Conservation (phyloP, 1,139 yeast species). For the Pichia terricola region DNA sequence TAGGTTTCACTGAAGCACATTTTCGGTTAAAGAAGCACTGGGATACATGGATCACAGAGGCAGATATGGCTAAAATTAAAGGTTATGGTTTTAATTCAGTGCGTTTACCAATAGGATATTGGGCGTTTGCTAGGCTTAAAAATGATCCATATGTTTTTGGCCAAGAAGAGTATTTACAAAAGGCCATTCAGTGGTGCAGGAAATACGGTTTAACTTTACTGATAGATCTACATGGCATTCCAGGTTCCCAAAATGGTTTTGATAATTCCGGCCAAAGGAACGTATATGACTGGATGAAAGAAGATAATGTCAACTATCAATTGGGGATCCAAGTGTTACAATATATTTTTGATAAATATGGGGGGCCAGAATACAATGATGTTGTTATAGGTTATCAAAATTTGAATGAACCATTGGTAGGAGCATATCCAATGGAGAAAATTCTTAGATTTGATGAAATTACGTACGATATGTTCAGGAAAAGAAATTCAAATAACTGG, state of each 20-base stretch:
- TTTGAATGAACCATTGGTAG: slow-evolving; percentile 84
- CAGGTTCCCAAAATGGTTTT: slow-evolving; percentile 65
- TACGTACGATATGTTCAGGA: slow-evolving; percentile 36
- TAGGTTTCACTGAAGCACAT: slow-evolving; percentile 55
- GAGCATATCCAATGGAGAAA: slow-evolving; percentile 47
- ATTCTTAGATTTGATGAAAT: slow-evolving; percentile 47
- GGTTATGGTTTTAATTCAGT: slow-evolving; percentile 71
- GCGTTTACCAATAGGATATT: slow-evolving; percentile 89
- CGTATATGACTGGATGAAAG: slow-evolving; percentile 37
- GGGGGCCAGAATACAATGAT: slow-evolving; percentile 52
- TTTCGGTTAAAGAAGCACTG: slow-evolving; percentile 58
- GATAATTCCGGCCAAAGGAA: slow-evolving; percentile 56
- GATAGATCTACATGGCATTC: slow-evolving; percentile 60
- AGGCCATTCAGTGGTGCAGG: slow-evolving; percentile 47
- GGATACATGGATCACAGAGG: slow-evolving; percentile 68
- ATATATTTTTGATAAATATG: slow-evolving; percentile 51
- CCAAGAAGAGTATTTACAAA: slow-evolving; percentile 61
- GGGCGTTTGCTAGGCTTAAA: slow-evolving; percentile 68
- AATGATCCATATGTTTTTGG: slow-evolving; percentile 87
- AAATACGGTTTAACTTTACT: slow-evolving; percentile 42
- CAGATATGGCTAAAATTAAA: slow-evolving; percentile 57
- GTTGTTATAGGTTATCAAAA: slow-evolving; percentile 78
- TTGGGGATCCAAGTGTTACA: slow-evolving; percentile 40
- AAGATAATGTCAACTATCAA: slow-evolving; percentile 6
- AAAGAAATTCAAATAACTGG: slow-evolving; percentile 31